Percentiles rank a stretch among this genome's conserved stretches.
phyloP scores from a whole-genome alignment of 1,284 basidiomycete genomes.

The Ceratobasidium sp. region DNA sequence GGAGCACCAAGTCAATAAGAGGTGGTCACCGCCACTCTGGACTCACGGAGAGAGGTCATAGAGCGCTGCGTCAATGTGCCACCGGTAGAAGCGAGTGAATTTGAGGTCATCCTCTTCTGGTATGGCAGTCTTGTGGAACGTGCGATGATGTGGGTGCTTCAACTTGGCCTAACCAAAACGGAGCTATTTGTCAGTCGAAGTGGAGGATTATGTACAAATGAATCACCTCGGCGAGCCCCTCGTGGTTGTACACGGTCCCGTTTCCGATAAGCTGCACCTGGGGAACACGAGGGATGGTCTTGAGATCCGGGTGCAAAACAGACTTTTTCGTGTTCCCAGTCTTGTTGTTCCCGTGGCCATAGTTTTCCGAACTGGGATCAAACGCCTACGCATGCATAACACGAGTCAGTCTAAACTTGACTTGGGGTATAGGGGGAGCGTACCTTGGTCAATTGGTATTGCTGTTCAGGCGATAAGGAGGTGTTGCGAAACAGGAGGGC shows the following conservation, averaged over 20 bases:
- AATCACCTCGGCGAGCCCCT: slow-evolving; percentile 71
- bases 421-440: slow-evolving; percentile 40
- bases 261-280: slow-evolving; percentile 89
- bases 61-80: slow-evolving; percentile 94
- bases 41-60: slow-evolving; percentile 77
- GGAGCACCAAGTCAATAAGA: slow-evolving; percentile 23
- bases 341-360: slow-evolving; percentile 87
- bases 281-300: slow-evolving; percentile 83
- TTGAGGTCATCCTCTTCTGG: slow-evolving; percentile 76
- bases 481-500: slow-evolving; percentile 76
- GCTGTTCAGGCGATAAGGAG: slow-evolving; percentile 77
- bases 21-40: not conserved
- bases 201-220: not conserved
- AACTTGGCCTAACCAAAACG: slow-evolving; percentile 50
- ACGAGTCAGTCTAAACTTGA: not conserved
- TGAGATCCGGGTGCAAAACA: slow-evolving; percentile 82
- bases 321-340: slow-evolving; percentile 73
- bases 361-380: slow-evolving; percentile 72
- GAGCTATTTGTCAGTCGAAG: slow-evolving; percentile 6
- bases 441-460: slow-evolving; percentile 83
- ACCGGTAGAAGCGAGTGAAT: slow-evolving; percentile 84
- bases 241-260: slow-evolving; percentile 73
- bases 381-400: slow-evolving; percentile 64
- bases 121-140: slow-evolving; percentile 87
- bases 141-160: slow-evolving; percentile 83